Evolutionary conservation across 1,139 yeast species (phyloP).

Genomic region (Pichia sp.): DNA sequence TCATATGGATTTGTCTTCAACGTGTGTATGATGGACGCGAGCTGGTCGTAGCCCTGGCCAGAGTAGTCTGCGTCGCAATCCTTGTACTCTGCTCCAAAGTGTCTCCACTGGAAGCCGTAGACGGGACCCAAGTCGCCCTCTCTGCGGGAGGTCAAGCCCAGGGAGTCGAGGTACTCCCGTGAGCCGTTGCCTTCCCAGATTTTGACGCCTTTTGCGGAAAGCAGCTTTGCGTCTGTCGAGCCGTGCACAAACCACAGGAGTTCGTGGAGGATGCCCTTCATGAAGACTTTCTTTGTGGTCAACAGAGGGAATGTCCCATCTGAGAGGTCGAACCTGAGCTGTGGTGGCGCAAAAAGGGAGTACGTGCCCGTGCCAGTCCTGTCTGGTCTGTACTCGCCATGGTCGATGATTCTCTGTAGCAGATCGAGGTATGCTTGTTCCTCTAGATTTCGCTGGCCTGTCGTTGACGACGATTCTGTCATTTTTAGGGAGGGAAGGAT

Average conservation of each 20-base stretch:
- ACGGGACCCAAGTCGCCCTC: constrained; percentile 98
- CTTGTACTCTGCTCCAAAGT: constrained; percentile 87
- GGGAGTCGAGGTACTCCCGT: constrained; percentile 76
- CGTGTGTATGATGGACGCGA: constrained; percentile 72
- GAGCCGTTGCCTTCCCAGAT: constrained; percentile 99
- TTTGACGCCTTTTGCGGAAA: constrained; percentile 79
- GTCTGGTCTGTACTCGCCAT: constrained; percentile 90
- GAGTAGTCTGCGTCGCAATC: constrained; percentile 85
- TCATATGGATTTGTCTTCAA: constrained; percentile 88
- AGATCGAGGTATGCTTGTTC: constrained; percentile 86
- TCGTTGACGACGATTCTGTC: neutral
- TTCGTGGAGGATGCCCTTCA: constrained; percentile 85
- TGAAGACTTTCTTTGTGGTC: constrained; percentile 92
- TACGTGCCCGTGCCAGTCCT: constrained; percentile 96
- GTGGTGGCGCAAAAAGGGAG: constrained; percentile 95
- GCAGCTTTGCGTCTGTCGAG: constrained; percentile 76
- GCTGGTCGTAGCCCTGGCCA: constrained; percentile 87
- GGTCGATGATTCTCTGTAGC: constrained; percentile 66
- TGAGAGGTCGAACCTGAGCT: constrained; percentile 72
- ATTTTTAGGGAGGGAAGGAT: neutral
- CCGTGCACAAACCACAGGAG: constrained; percentile 91
- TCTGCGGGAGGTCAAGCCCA: constrained; percentile 75
- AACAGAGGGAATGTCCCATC: constrained; percentile 77
- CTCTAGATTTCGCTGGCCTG: constrained; percentile 36
- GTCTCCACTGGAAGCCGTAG: constrained; percentile 99